phyloP scores from a whole-genome alignment of 495 filamentous ascomycete species.

The Eremomyces bilateralis region DNA sequence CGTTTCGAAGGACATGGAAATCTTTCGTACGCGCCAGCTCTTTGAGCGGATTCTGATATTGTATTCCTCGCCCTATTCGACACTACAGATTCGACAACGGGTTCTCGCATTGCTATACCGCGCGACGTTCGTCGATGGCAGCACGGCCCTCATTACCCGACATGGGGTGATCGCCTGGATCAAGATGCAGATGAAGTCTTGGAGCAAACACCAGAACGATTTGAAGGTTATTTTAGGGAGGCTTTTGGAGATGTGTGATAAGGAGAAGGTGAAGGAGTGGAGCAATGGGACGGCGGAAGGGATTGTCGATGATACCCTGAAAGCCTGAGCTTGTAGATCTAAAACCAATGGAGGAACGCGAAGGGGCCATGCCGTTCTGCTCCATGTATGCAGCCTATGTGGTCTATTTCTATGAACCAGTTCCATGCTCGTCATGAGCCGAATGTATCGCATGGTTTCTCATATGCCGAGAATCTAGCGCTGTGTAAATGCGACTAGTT shows the following conservation, averaged over 20 bases:
- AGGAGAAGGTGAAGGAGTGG: constrained; percentile 43
- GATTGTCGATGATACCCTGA: too few relatives aligned
- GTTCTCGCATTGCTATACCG: constrained; percentile 54
- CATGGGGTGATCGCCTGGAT: constrained; percentile 71
- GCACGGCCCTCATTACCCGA: constrained; percentile 67
- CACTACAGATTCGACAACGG: constrained; percentile 35
- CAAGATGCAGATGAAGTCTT: constrained; percentile 27
- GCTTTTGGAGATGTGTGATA: constrained; percentile 51
- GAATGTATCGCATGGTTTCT: too few relatives aligned
- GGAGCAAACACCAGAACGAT: constrained; percentile 23
- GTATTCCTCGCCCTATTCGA: constrained; percentile 42
- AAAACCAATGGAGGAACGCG: too few relatives aligned
- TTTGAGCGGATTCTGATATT: constrained; percentile 59
- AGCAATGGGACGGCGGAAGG: constrained; percentile 22
- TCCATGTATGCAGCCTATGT: too few relatives aligned
- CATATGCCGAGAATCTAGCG: too few relatives aligned
- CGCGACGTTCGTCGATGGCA: constrained; percentile 46
- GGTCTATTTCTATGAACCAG: too few relatives aligned
- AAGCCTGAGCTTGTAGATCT: too few relatives aligned
- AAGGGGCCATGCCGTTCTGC: too few relatives aligned
- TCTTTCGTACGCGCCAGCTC: constrained; percentile 61
- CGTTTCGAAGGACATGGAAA: constrained; percentile 58
- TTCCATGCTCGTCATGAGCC: too few relatives aligned
- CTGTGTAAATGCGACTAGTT: too few relatives aligned
- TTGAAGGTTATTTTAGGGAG: constrained; percentile 35